These are phyloP conservation scores for Xylariaceae sp. DNA, from an alignment of 2,329 filamentous ascomycete genomes.

Conservation along the genomic window DNA sequence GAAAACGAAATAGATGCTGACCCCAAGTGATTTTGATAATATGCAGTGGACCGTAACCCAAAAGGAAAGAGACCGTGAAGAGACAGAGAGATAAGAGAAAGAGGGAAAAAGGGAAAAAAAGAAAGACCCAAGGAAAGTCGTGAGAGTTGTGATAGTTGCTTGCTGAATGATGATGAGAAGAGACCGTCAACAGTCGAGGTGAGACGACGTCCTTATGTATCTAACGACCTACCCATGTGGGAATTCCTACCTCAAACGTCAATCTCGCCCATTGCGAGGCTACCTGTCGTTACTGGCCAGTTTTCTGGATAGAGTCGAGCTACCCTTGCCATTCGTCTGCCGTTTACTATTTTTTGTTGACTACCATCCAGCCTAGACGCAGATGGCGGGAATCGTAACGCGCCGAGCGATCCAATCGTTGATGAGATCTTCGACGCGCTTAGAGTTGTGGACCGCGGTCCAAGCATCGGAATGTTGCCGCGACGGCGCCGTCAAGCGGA, in stretches of 20 bases:
- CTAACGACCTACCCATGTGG: too few species aligned
- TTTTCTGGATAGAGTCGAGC: too few species aligned
- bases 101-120: slow-evolving; percentile 21
- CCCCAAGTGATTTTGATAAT: too few species aligned
- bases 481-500: slow-evolving; percentile 2
- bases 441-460: slow-evolving; percentile 11
- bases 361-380: slow-evolving; percentile 16
- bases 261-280: too few species aligned
- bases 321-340: slow-evolving; percentile 1
- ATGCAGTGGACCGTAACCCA: slow-evolving; percentile 1
- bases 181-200: slow-evolving; percentile 2
- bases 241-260: too few species aligned
- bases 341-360: slow-evolving; percentile 15
- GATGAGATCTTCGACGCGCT: slow-evolving; percentile 11
- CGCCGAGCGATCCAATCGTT: slow-evolving; percentile 22
- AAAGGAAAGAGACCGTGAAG: slow-evolving; percentile 15
- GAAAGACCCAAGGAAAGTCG: slow-evolving; percentile 25
- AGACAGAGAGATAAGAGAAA: slow-evolving; percentile 23
- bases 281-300: too few species aligned
- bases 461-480: slow-evolving; percentile 1
- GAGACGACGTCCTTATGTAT: slow-evolving; percentile 21
- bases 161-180: slow-evolving; percentile 17
- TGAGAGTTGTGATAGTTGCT: slow-evolving; percentile 1
- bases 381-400: slow-evolving; percentile 24
- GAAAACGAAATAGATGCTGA: not conserved